These are phyloP conservation scores for Zygosaccharomyces rouxii DNA, from an alignment of 805 yeast species.

Conservation along the genomic window DNA sequence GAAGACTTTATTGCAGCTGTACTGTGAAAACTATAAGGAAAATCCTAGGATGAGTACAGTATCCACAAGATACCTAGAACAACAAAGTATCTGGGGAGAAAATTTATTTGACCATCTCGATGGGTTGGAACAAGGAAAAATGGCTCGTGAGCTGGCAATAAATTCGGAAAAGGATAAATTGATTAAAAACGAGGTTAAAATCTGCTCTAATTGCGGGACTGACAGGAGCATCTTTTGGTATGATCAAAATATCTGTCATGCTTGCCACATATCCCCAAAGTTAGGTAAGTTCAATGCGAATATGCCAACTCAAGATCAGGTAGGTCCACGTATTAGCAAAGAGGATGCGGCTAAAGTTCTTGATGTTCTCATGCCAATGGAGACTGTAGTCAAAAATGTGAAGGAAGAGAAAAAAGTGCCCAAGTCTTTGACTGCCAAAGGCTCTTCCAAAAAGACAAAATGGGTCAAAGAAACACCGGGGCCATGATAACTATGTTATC, in stretches of 20 bases:
- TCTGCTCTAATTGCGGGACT: slow-evolving; percentile 19
- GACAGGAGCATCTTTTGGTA: slow-evolving; percentile 22
- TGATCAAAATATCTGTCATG: slow-evolving; percentile 16
- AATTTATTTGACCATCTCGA: neutral
- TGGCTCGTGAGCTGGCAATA: neutral
- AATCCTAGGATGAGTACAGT: slow-evolving; percentile 4
- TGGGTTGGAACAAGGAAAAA: neutral
- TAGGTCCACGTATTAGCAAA: neutral
- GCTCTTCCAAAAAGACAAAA: neutral
- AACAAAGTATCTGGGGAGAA: neutral
- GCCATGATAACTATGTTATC: neutral
- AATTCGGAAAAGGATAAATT: neutral
- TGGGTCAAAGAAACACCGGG: neutral
- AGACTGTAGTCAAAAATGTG: neutral
- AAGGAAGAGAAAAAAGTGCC: neutral
- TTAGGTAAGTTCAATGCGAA: neutral
- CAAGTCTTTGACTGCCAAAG: neutral
- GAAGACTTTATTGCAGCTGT: slow-evolving; percentile 8
- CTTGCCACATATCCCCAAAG: slow-evolving; percentile 14
- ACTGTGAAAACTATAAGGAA: slow-evolving; percentile 11
- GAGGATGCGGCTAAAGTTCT: neutral
- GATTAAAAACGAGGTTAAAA: neutral
- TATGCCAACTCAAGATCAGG: neutral
- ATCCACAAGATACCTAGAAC: slow-evolving; percentile 15
- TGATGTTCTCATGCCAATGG: neutral